These are phyloP conservation scores for Rubia balearica DNA, from an alignment of 305 asterid genomes.

Conservation along the genomic window DNA sequence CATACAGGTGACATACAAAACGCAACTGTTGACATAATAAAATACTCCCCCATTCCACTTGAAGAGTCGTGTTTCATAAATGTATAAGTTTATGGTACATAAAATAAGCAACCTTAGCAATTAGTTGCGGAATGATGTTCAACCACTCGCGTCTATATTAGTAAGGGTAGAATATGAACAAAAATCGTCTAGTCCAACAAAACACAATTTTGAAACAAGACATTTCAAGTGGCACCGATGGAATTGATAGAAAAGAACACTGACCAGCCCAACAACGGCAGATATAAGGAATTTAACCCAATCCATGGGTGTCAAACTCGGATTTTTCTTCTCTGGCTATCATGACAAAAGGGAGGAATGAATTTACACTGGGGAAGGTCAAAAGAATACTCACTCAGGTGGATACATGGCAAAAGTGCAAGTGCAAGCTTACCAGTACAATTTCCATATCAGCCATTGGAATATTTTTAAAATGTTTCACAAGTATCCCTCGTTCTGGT, in stretches of 20 bases:
- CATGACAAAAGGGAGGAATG: conserved; percentile 22
- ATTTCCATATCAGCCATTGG: conserved; percentile 99
- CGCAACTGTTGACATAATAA: background rate
- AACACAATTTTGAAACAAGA: background rate
- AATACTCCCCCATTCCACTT: background rate
- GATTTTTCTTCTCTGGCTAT: conserved; percentile 96
- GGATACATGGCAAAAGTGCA: conserved; percentile 4
- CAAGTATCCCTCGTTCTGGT: conserved; percentile 78
- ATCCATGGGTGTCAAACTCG: conserved; percentile 97
- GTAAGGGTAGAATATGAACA: background rate
- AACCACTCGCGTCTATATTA: background rate
- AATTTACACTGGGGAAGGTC: background rate
- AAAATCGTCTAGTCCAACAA: background rate
- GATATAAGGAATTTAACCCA: conserved; percentile 92
- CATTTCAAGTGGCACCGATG: background rate
- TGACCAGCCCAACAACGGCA: conserved; percentile 91
- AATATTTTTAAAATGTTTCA: conserved; percentile 92
- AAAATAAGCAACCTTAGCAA: background rate
- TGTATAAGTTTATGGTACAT: background rate
- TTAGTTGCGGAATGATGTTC: background rate
- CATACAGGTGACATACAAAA: background rate
- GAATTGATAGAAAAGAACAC: conserved; percentile 24
- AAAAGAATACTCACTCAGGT: conserved; percentile 5
- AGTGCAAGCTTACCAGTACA: conserved; percentile 64
- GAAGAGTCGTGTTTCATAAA: background rate